These are phyloP conservation scores for Cardamine chenopodiifolia DNA, from an alignment of 345 rosid species.

Conservation along the genomic window DNA sequence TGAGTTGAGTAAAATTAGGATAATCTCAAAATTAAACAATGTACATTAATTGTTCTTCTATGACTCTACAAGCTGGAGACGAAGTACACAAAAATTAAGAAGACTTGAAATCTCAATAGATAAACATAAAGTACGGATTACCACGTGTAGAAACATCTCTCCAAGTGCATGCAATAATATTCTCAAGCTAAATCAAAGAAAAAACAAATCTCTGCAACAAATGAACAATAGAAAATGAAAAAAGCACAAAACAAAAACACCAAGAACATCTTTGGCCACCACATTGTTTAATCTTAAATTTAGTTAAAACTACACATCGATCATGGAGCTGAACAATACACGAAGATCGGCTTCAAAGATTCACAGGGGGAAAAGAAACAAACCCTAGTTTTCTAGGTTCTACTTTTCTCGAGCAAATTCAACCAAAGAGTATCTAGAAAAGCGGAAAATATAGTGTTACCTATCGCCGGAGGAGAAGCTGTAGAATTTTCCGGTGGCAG, in stretches of 20 bases:
- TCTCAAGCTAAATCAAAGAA: background rate
- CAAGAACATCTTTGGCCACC: constrained; percentile 7
- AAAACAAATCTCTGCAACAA: background rate
- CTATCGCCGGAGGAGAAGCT: constrained; percentile 55
- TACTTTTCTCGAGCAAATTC: background rate
- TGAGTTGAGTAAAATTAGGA: constrained; percentile 3
- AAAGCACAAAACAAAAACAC: background rate
- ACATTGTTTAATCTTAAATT: constrained; percentile 18
- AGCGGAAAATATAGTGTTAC: constrained; percentile 33
- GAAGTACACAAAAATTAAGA: background rate
- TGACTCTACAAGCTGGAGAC: background rate
- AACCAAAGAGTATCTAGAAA: constrained; percentile 12
- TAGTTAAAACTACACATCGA: background rate
- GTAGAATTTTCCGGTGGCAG: constrained; percentile 58
- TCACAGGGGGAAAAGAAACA: background rate
- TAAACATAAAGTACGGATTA: constrained; percentile 16
- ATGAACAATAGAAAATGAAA: background rate
- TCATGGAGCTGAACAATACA: background rate
- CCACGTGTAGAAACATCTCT: constrained; percentile 34
- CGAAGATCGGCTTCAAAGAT: background rate
- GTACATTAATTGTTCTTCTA: constrained; percentile 14
- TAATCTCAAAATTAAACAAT: background rate
- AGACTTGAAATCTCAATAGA: constrained; percentile 1
- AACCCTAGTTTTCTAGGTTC: constrained; percentile 13
- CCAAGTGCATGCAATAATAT: constrained; percentile 27